Conservation (phyloP, 208 protist genomes). For the Trypanosomatidae sp. region DNA sequence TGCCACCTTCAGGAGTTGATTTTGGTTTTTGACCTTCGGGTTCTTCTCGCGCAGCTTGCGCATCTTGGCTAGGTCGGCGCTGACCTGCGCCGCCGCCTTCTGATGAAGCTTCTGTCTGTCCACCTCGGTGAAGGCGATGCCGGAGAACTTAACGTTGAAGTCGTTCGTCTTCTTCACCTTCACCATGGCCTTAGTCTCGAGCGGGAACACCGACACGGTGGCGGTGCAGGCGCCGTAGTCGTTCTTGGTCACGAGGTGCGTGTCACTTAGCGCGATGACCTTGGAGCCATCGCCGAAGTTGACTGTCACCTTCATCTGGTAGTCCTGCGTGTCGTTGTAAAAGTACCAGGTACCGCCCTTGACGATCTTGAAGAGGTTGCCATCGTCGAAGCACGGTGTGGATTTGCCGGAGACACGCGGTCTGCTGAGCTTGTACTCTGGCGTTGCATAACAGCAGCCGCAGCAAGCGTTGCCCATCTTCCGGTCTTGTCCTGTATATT, state of each 20-base stretch:
- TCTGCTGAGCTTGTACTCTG: slow-evolving; percentile 31
- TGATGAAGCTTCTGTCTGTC: slow-evolving; percentile 17
- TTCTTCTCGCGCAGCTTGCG: slow-evolving; percentile 19
- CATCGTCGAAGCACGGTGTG: slow-evolving; percentile 59
- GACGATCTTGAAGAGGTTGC: slow-evolving; percentile 60
- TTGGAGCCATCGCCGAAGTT: slow-evolving; percentile 44
- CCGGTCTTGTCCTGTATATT: not conserved
- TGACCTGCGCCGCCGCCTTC: slow-evolving; percentile 12
- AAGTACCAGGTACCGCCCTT: slow-evolving; percentile 66
- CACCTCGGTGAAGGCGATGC: slow-evolving; percentile 27
- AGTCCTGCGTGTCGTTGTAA: slow-evolving; percentile 83
- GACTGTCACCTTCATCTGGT: slow-evolving; percentile 56
- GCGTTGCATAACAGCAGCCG: slow-evolving; percentile 31
- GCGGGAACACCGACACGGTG: slow-evolving; percentile 30
- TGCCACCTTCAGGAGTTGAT: slow-evolving; percentile 36
- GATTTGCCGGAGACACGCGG: slow-evolving; percentile 48
- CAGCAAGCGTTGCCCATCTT: slow-evolving; percentile 30
- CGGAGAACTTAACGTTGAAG: slow-evolving; percentile 30
- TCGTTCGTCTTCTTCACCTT: slow-evolving; percentile 38
- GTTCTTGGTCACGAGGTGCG: slow-evolving; percentile 24
- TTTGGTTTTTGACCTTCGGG: slow-evolving; percentile 30
- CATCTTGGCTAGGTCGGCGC: slow-evolving; percentile 26
- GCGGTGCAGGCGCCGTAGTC: slow-evolving; percentile 34
- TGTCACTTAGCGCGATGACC: slow-evolving; percentile 15
- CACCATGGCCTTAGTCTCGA: slow-evolving; percentile 47